Base-by-base conservation (phyloP, 208 protist species). In the Trypanosoma conorhini region DNA sequence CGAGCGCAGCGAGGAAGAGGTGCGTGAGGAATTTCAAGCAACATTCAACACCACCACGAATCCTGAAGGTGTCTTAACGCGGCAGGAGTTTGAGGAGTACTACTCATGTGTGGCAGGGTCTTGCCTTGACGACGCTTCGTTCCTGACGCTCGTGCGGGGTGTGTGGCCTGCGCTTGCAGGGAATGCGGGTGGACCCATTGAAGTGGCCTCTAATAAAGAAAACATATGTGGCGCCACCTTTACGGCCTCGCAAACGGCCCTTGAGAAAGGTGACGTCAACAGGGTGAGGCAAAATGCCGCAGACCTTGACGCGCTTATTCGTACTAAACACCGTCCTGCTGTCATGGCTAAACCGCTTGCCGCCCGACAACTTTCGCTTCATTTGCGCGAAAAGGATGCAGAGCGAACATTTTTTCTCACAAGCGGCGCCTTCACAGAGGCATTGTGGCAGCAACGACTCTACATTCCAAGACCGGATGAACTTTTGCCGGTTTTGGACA, bases 1-100 rank as follows among this genome's bases (percentile, higher is more conserved):
- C 3, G 70, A 77, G 35, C 15, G 63, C 21, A 76, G 70, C 3
- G 83, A 80, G 13, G 70, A 54, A 9, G 81, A 91, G 3, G 76
- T 93, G 19, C 55, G 62, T 30, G 30, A 67, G 21, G 86, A 93
- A 52, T 92, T 97, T 63, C 56, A 72, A 26, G 24, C 73, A 0
- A 83, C 83, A 3, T 97, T 97, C 62, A 93, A 85, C 79, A 74
- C 64, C n/a, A 67, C n/a, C 13, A 95, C 92, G 0, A 97, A 97
- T 68, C 89, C 92, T 3, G 82, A 89, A 58, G 89, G 92, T 17
- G 54, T 69, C 22, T 71, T 97, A 26, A 90, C 82, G 24, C 72
- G 70, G 54, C 86, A 95, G 63, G 92, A 97, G 73, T 95, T 95
- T 52, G 73, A 87, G 65, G 76, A 97, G 81, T 94, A 95, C 74